Conservation (phyloP, 495 filamentous ascomycete genomes). For the Penicillium riverlandense region DNA sequence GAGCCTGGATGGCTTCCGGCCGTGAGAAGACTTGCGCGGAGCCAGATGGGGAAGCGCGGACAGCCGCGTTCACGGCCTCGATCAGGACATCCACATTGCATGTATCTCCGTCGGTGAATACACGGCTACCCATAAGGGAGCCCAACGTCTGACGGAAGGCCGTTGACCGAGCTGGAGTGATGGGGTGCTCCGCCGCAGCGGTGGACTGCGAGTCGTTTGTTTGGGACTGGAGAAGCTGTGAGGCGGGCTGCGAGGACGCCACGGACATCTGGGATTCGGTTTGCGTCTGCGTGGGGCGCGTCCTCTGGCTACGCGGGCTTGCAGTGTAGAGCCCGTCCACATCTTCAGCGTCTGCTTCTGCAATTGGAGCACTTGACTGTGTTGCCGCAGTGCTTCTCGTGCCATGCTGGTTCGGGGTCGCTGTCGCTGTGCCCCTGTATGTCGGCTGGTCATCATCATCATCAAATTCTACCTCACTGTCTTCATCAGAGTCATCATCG, state of each 20-base stretch:
- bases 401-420: constrained; percentile 21
- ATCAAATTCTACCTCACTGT: constrained; percentile 32
- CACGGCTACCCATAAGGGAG: constrained; percentile 62
- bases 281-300: constrained; percentile 32
- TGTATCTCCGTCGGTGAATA: constrained; percentile 72
- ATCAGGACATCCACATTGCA: constrained; percentile 70
- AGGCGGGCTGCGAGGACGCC: constrained; percentile 62
- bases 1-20: constrained; percentile 66
- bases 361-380: constrained; percentile 23
- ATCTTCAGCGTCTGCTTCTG: constrained; percentile 32
- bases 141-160: constrained; percentile 77
- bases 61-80: constrained; percentile 66
- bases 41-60: constrained; percentile 37
- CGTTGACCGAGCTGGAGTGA: constrained; percentile 57
- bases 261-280: constrained; percentile 55
- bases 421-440: constrained; percentile 21
- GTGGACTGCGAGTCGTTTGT: constrained; percentile 43
- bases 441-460: constrained; percentile 28
- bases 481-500: constrained; percentile 43
- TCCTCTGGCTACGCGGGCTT: constrained; percentile 46
- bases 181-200: constrained; percentile 28
- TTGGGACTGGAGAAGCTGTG: constrained; percentile 56
- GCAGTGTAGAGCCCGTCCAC: constrained; percentile 48
- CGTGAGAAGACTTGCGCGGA: constrained; percentile 52
- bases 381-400: constrained; percentile 37